Percentiles rank a stretch among this genome's conserved stretches.
phyloP scores from a whole-genome alignment of 1,284 basidiomycete genomes.

The Lentinus polychrous region DNA sequence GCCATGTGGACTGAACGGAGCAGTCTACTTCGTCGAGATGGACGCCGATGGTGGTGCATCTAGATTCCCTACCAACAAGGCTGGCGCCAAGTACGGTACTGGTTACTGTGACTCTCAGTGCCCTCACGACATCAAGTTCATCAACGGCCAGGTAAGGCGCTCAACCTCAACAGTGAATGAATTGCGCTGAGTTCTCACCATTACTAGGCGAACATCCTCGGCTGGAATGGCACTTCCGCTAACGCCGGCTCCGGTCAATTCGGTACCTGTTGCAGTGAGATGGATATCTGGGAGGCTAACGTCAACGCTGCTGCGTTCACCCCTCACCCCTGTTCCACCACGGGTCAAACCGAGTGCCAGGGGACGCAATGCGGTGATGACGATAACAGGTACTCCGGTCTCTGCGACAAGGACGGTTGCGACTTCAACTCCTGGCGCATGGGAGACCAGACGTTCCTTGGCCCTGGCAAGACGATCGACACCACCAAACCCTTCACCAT shows the following conservation, averaged over 20 bases:
- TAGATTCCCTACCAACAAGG: constrained; percentile 45
- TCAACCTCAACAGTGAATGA: constrained; percentile 6
- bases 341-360: constrained; percentile 31
- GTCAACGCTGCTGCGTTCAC: constrained; percentile 41
- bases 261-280: constrained; percentile 51
- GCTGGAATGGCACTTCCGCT: constrained; percentile 26
- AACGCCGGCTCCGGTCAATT: constrained; percentile 33
- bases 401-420: constrained; percentile 47
- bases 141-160: constrained; percentile 36
- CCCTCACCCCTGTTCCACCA: constrained; percentile 40
- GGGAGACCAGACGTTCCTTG: constrained; percentile 44
- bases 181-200: constrained; percentile 8
- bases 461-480: constrained; percentile 36
- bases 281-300: constrained; percentile 58
- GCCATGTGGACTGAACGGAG: constrained; percentile 34
- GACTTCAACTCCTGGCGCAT: constrained; percentile 54
- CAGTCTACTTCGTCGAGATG: constrained; percentile 36
- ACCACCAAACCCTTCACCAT: constrained; percentile 42
- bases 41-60: constrained; percentile 47
- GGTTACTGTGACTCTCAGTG: constrained; percentile 31
- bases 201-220: constrained; percentile 28
- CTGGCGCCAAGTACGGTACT: constrained; percentile 37
- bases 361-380: constrained; percentile 27
- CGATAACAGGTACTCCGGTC: constrained; percentile 28
- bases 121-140: constrained; percentile 29